Evolutionary conservation across 768 basidiomycete species (phyloP).

Genomic region (Leccinum subgranulosum): DNA sequence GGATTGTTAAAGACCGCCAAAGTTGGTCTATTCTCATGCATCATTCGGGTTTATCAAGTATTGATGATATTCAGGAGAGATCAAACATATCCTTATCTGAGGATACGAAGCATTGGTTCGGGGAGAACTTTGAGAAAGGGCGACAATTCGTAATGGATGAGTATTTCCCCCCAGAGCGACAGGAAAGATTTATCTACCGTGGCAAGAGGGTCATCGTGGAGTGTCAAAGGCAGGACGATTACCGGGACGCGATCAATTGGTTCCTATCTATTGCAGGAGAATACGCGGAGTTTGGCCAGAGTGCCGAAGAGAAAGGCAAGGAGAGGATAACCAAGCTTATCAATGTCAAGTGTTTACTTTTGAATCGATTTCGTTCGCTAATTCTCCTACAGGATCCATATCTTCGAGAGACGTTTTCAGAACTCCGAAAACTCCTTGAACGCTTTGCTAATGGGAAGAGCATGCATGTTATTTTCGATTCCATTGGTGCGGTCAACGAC

Average conservation of each 20-base stretch:
- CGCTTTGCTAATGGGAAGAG: constrained; percentile 80
- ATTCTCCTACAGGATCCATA: constrained; percentile 43
- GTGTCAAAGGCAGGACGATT: constrained; percentile 89
- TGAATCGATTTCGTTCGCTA: constrained; percentile 11
- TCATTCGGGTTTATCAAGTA: neutral
- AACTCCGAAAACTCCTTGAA: constrained; percentile 82
- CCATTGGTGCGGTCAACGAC: constrained; percentile 66
- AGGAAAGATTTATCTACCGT: constrained; percentile 91
- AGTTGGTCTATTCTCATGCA: constrained; percentile 13
- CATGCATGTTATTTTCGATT: constrained; percentile 65
- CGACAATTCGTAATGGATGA: constrained; percentile 75
- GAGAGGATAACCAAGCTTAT: constrained; percentile 21
- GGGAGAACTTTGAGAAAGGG: constrained; percentile 54
- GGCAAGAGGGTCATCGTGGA: constrained; percentile 93
- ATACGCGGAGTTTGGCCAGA: constrained; percentile 54
- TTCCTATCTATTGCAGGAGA: constrained; percentile 59
- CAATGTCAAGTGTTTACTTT: constrained; percentile 1
- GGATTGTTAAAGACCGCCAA: constrained; percentile 26
- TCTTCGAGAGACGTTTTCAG: constrained; percentile 52
- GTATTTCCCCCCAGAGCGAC: constrained; percentile 85
- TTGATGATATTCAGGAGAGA: constrained; percentile 34
- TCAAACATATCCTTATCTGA: constrained; percentile 50
- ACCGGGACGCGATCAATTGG: constrained; percentile 80
- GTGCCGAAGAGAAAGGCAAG: constrained; percentile 34
- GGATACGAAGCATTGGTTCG: constrained; percentile 57